Percentiles rank a stretch among this genome's conserved stretches.
Evolutionary conservation across 306 rosid genomes (phyloP).

Genomic region (Boehmeria nivea): DNA sequence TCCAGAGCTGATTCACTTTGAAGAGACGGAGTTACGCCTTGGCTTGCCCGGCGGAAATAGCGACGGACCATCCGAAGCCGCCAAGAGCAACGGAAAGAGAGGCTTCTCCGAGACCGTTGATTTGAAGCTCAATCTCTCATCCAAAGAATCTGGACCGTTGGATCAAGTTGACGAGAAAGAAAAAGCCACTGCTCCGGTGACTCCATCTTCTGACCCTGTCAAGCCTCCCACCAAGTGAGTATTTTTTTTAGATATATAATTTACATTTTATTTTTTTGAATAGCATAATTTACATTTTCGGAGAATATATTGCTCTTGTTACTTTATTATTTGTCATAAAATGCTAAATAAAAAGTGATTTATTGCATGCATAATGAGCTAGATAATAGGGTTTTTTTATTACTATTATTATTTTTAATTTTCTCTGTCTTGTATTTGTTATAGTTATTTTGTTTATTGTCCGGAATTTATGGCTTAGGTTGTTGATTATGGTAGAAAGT

Average conservation of each 20-base stretch:
- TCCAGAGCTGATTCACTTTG: constrained; percentile 54
- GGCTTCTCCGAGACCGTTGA: constrained; percentile 70
- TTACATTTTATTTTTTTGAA: too few species aligned
- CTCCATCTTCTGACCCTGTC: constrained; percentile 27
- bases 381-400: background rate
- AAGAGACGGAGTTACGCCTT: constrained; percentile 73
- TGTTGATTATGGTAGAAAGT: background rate
- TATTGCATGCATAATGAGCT: too few species aligned
- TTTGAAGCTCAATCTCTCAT: constrained; percentile 83
- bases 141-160: constrained; percentile 12
- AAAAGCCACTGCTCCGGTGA: background rate
- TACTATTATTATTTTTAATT: background rate
- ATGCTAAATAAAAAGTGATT: too few species aligned
- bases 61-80: background rate
- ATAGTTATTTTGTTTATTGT: background rate
- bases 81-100: constrained; percentile 47
- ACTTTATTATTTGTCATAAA: too few species aligned
- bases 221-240: constrained; percentile 63
- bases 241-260: background rate
- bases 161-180: constrained; percentile 24
- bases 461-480: constrained; percentile 6
- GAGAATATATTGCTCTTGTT: too few species aligned
- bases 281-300: too few species aligned
- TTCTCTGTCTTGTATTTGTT: background rate
- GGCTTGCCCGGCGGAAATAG: constrained; percentile 61